phyloP scores from a whole-genome alignment of 805 yeast genomes.

The Wickerhamomyces tratensis region DNA sequence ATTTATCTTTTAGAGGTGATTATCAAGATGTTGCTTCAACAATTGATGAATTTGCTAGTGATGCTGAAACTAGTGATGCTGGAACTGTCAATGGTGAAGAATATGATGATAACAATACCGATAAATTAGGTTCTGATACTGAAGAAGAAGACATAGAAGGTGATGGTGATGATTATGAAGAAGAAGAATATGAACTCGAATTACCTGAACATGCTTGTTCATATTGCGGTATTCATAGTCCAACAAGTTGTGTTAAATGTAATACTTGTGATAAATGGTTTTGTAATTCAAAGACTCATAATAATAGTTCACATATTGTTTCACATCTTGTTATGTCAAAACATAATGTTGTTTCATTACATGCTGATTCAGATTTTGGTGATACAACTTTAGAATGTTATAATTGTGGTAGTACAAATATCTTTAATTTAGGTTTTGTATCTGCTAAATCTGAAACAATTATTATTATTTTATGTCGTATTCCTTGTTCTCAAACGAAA shows the following conservation, averaged over 20 bases:
- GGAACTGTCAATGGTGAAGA: neutral
- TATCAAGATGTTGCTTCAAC: neutral
- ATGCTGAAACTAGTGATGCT: slow-evolving; percentile 13
- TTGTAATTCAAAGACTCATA: slow-evolving; percentile 60
- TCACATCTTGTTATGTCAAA: slow-evolving; percentile 76
- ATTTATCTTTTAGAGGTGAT: neutral
- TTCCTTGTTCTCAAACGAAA: slow-evolving; percentile 76
- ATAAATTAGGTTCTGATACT: slow-evolving; percentile 1
- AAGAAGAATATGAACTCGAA: neutral
- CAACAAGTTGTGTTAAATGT: slow-evolving; percentile 66
- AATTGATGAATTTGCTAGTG: slow-evolving; percentile 8
- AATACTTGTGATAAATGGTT: slow-evolving; percentile 78
- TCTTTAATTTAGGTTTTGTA: slow-evolving; percentile 76
- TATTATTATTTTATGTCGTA: slow-evolving; percentile 77
- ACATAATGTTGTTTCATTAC: slow-evolving; percentile 67
- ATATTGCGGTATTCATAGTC: slow-evolving; percentile 68
- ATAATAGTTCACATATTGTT: slow-evolving; percentile 63
- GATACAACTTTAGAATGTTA: slow-evolving; percentile 84
- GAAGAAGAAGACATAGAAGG: neutral
- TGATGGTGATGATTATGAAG: neutral
- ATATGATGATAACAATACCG: neutral
- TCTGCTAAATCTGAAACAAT: slow-evolving; percentile 81
- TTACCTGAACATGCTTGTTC: slow-evolving; percentile 37
- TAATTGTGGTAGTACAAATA: slow-evolving; percentile 77
- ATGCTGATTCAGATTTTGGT: slow-evolving; percentile 77